Evolutionary conservation across 306 rosid species (phyloP).

Genomic region (Lupinus albus): DNA sequence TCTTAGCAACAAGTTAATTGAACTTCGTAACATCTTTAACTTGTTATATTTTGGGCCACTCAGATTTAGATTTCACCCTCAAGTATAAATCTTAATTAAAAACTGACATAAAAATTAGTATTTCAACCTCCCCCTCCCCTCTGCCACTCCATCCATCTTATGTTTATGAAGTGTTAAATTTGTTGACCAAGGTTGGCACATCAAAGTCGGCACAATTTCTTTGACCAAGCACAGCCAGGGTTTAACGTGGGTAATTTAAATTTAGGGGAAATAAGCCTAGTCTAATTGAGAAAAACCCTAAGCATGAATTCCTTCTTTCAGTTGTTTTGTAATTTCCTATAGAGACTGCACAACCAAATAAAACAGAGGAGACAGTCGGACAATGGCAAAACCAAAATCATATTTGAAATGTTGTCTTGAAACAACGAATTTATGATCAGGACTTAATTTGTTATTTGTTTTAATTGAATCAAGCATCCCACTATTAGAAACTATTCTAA

Average conservation of each 20-base stretch:
- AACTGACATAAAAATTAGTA: too few species aligned
- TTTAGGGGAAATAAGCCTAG: background rate
- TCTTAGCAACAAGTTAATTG: background rate
- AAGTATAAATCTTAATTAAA: too few species aligned
- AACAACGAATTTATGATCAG: background rate
- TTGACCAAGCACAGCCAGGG: too few species aligned
- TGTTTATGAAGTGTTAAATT: too few species aligned
- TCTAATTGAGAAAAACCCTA: constrained; percentile 15
- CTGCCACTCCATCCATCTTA: too few species aligned
- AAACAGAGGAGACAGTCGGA: background rate
- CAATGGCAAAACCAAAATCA: constrained; percentile 20
- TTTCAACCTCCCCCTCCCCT: too few species aligned
- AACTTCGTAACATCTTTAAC: too few species aligned
- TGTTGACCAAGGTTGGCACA: too few species aligned
- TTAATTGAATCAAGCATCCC: background rate
- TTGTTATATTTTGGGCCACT: too few species aligned
- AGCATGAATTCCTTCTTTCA: background rate
- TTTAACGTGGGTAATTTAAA: background rate
- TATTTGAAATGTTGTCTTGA: background rate
- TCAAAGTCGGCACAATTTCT: too few species aligned
- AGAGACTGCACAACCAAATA: background rate
- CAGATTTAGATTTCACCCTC: too few species aligned
- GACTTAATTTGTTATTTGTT: background rate
- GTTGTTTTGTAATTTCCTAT: constrained; percentile 2
- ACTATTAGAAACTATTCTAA: background rate